Percentiles rank a stretch among this genome's conserved stretches.
These are phyloP conservation scores for Kondoa malvinella DNA, from an alignment of 768 basidiomycete genomes.

Conservation along the genomic window DNA sequence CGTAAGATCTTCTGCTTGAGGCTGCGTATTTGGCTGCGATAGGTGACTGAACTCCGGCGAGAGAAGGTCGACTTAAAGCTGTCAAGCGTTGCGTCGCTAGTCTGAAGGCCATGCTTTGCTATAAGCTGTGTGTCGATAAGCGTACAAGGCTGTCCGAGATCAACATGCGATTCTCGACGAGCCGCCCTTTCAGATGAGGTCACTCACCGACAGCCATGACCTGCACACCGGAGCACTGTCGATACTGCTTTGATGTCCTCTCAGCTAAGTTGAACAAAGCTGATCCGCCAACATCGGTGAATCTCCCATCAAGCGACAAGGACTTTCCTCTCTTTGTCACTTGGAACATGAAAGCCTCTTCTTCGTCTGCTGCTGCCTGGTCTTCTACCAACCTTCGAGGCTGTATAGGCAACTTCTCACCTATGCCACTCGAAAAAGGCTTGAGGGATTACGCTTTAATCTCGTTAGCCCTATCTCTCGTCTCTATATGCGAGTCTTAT, in stretches of 20 bases:
- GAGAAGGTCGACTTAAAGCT: background rate
- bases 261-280: slow-evolving; percentile 34
- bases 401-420: slow-evolving; percentile 85
- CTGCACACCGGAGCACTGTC: slow-evolving; percentile 28
- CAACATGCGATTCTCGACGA: too few species aligned
- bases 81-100: background rate
- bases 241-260: slow-evolving; percentile 36
- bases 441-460: slow-evolving; percentile 77
- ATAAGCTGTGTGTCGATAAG: background rate
- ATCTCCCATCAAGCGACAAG: slow-evolving; percentile 28
- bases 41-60: background rate
- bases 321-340: slow-evolving; percentile 91
- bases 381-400: slow-evolving; percentile 56
- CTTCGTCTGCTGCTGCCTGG: slow-evolving; percentile 32
- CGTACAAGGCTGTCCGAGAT: background rate
- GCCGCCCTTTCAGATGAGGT: too few species aligned
- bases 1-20: too few species aligned
- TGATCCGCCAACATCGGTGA: slow-evolving; percentile 46
- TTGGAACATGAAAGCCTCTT: slow-evolving; percentile 47
- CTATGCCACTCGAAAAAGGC: slow-evolving; percentile 54
- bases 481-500: background rate
- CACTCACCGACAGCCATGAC: too few species aligned
- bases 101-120: background rate
- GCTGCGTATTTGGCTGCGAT: too few species aligned
- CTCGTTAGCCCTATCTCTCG: slow-evolving; percentile 34